phyloP scores from a whole-genome alignment of 345 rosid species.

The Eucalyptus curtisii region DNA sequence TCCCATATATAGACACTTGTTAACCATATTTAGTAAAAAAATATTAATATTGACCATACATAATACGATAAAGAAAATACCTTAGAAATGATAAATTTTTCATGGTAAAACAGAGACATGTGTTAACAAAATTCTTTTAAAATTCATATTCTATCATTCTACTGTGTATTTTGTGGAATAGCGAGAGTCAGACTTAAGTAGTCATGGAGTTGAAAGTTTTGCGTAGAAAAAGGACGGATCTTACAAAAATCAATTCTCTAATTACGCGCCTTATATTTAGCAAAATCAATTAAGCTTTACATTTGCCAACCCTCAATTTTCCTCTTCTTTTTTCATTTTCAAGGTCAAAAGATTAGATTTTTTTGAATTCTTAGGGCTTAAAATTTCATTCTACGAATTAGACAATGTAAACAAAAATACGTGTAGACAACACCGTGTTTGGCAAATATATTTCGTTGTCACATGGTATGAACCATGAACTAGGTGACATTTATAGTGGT shows the following conservation, averaged over 20 bases:
- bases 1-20: rapidly evolving
- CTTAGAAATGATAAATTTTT: too few species aligned
- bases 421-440: background rate
- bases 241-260: too few species aligned
- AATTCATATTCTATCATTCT: background rate
- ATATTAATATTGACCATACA: background rate
- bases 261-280: rapidly evolving
- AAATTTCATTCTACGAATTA: background rate
- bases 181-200: background rate
- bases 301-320: background rate
- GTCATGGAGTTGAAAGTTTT: background rate
- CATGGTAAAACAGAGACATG: background rate
- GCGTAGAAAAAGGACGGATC: background rate
- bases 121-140: background rate
- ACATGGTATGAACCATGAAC: background rate
- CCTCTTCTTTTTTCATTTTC: background rate
- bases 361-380: background rate
- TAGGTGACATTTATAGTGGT: background rate
- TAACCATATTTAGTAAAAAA: background rate
- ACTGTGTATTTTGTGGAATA: background rate
- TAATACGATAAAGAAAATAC: background rate
- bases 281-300: background rate
- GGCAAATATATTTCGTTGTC: background rate
- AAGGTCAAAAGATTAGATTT: background rate
- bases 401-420: background rate